These are phyloP conservation scores for Solanum bukasovii DNA, from an alignment of 257 asterid genomes.

Conservation along the genomic window DNA sequence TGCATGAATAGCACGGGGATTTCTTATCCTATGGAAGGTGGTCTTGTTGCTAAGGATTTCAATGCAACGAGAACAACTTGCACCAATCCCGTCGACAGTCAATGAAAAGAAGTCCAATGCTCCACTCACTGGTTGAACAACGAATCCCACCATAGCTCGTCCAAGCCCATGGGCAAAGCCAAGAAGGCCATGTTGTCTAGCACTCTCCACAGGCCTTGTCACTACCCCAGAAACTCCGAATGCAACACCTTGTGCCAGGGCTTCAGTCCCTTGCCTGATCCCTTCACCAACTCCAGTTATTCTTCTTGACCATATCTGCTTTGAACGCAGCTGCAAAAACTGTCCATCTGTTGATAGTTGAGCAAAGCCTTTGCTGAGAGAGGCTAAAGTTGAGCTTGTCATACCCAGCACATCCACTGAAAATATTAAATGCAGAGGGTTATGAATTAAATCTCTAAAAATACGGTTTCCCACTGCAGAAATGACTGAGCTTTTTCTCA, in stretches of 20 bases:
- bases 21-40: conserved; percentile 60
- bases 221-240: conserved; percentile 94
- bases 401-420: conserved; percentile 94
- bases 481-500: conserved; percentile 75
- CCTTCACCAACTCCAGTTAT: conserved; percentile 99
- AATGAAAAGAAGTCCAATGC: conserved; percentile 91
- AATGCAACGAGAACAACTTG: conserved; percentile 93
- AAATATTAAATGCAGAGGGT: conserved; percentile 82
- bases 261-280: conserved; percentile 93
- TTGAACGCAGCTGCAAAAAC: conserved; percentile 88
- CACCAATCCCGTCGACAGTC: conserved; percentile 97
- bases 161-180: conserved; percentile 99
- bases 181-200: conserved; percentile 86
- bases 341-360: conserved; percentile 99
- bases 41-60: conserved; percentile 75
- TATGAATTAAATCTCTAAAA: conserved; percentile 95
- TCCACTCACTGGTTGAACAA: conserved; percentile 96
- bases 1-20: conserved; percentile 85
- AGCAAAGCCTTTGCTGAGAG: conserved; percentile 97
- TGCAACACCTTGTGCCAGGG: conserved; percentile 97
- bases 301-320: conserved; percentile 97
- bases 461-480: conserved; percentile 73
- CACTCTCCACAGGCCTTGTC: conserved; percentile 91
- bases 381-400: conserved; percentile 96
- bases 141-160: conserved; percentile 81